Evolutionary conservation across 2,329 filamentous ascomycete species (phyloP), one percentile per base, ranked within the genome.

Genomic region (Knoxdaviesia capensis): DNA sequence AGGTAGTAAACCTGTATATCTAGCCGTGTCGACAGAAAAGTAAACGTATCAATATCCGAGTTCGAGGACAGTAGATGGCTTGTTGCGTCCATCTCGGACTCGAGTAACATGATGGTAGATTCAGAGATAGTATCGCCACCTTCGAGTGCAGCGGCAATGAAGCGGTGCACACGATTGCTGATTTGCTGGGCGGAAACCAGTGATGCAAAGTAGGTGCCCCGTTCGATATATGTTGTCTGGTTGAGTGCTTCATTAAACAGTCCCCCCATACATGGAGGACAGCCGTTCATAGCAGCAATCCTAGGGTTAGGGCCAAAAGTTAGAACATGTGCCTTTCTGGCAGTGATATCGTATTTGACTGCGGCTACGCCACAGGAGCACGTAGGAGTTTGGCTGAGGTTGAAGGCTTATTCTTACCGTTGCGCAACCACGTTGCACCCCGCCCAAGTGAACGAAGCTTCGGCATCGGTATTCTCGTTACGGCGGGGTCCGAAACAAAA

Each of bases 1-100:
- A 71, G 65, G 54, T 71, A 71, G 52, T 65, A 70, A 1, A 58
- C 54, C 46, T 73, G 68, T 6, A 72, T 60, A 43, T 73, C 68
- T n/a, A 70, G 58, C 28, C 64, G 59, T 1, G 66, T 62, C 0
- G 66, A 58, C 4, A 71, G 52, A 6, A 67, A 53, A 40, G 65
- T 64, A 49, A 71, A 67, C 7, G 40, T 42, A 28, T 44, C 42
- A 31, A 46, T 20, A 9, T 44, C 43, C 41, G 31, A n/a, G 11
- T 29, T 11, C 5, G 9, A 7, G n/a, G 28, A 20, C 20, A 11
- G 20, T 6, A 40, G 4, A 6, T 32, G 20, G 20, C 10, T 32
- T 39, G 6, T 6, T n/a, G 7, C 58, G 41, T 65, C 62, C 48
- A 69, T 65, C 46, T 73, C 69, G 36, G 68, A 62, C 49, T 71